Percentiles rank a stretch among this genome's conserved stretches.
Evolutionary conservation across 768 basidiomycete genomes (phyloP).

Genomic region (Pholiota conissans): DNA sequence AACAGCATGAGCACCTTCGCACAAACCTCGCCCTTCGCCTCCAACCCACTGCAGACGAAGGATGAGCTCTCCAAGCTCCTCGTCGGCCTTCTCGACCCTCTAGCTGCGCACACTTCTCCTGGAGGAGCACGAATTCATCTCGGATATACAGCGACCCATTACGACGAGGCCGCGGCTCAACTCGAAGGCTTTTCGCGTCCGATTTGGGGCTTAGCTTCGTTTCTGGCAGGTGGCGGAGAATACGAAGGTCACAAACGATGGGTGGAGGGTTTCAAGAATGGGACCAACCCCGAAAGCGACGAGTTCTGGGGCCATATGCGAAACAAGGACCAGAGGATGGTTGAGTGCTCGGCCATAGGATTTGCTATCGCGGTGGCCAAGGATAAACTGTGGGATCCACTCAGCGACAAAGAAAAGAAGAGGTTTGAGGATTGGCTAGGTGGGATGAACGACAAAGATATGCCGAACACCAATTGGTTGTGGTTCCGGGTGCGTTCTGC

Average conservation of each 20-base stretch:
- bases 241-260: slow-evolving; percentile 63
- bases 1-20: slow-evolving; percentile 33
- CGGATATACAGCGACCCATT: slow-evolving; percentile 70
- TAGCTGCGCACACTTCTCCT: slow-evolving; percentile 68
- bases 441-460: slow-evolving; percentile 78
- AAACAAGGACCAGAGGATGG: slow-evolving; percentile 80
- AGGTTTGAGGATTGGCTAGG: slow-evolving; percentile 69
- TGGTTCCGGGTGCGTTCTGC: slow-evolving; percentile 65
- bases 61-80: slow-evolving; percentile 60
- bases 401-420: slow-evolving; percentile 51
- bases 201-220: slow-evolving; percentile 70
- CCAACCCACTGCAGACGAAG: slow-evolving; percentile 63
- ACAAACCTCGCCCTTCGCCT: slow-evolving; percentile 42
- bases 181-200: slow-evolving; percentile 78
- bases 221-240: slow-evolving; percentile 62
- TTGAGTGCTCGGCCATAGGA: slow-evolving; percentile 77
- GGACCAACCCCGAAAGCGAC: slow-evolving; percentile 62
- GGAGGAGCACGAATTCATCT: slow-evolving; percentile 73
- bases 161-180: slow-evolving; percentile 69
- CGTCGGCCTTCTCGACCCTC: slow-evolving; percentile 59
- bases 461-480: slow-evolving; percentile 84
- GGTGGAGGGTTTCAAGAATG: slow-evolving; percentile 64
- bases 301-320: slow-evolving; percentile 81
- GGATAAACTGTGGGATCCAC: slow-evolving; percentile 63
- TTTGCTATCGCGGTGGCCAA: slow-evolving; percentile 67